phyloP scores from a whole-genome alignment of 805 yeast genomes.

The Suhomyces vadensis region DNA sequence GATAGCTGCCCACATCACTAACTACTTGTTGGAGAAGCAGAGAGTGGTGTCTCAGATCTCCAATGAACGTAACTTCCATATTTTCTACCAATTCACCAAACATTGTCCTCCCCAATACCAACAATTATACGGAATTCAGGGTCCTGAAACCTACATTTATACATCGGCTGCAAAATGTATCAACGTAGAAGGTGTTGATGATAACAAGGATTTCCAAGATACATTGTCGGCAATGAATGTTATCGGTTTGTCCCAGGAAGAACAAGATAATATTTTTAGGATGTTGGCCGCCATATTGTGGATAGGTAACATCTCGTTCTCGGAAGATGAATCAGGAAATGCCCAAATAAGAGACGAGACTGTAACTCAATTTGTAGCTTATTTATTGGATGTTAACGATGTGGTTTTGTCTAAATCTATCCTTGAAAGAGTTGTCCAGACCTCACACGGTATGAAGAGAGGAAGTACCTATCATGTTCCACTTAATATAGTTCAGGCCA shows the following conservation, averaged over 20 bases:
- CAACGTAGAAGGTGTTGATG: slow-evolving; percentile 84
- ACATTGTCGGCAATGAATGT: slow-evolving; percentile 84
- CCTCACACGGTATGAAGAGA: slow-evolving; percentile 83
- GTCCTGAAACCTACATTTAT: slow-evolving; percentile 89
- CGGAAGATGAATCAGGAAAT: slow-evolving; percentile 84
- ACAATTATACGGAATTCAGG: slow-evolving; percentile 83
- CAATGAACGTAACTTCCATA: slow-evolving; percentile 94
- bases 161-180: slow-evolving; percentile 87
- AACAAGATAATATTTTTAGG: slow-evolving; percentile 89
- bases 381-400: slow-evolving; percentile 78
- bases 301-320: slow-evolving; percentile 90
- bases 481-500: slow-evolving; percentile 86
- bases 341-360: slow-evolving; percentile 79
- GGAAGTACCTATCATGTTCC: slow-evolving; percentile 96
- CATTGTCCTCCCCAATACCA: slow-evolving; percentile 85
- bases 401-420: slow-evolving; percentile 65
- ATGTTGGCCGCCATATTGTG: slow-evolving; percentile 83
- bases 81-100: slow-evolving; percentile 93
- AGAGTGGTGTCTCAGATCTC: slow-evolving; percentile 94
- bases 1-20: slow-evolving; percentile 92
- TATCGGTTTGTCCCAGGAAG: slow-evolving; percentile 78
- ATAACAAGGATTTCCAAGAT: slow-evolving; percentile 71
- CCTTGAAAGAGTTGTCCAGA: slow-evolving; percentile 82
- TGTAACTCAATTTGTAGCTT: slow-evolving; percentile 94
- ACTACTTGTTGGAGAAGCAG: slow-evolving; percentile 90